Conservation (phyloP, 148 eudicot species). For the Vaccinium macrocarpon region DNA sequence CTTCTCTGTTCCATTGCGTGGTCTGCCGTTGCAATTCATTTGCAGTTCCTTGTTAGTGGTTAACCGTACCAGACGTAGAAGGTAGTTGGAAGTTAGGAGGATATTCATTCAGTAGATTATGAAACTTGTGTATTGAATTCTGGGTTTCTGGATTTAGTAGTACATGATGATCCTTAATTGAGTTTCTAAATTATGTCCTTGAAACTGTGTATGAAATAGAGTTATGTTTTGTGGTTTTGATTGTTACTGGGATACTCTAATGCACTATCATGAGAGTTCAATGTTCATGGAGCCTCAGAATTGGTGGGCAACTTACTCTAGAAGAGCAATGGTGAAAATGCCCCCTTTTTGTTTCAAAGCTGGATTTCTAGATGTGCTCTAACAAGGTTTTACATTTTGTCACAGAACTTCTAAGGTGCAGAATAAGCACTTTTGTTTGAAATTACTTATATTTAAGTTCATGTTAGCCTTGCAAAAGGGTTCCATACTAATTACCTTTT, state of each 20-base stretch:
- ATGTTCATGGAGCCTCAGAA: background rate
- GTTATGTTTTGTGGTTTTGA: background rate
- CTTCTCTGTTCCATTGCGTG: too few species aligned
- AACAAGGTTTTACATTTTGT: background rate
- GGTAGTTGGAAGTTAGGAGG: too few species aligned
- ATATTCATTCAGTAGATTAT: too few species aligned
- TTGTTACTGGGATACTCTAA: background rate
- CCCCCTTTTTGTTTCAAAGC: background rate
- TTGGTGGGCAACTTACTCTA: background rate
- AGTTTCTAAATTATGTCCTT: background rate
- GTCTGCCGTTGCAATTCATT: too few species aligned
- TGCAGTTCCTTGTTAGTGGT: too few species aligned
- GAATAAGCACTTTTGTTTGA: background rate
- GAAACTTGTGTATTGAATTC: too few species aligned
- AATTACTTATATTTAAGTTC: background rate
- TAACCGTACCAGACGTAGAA: too few species aligned
- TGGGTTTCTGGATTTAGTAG: too few species aligned
- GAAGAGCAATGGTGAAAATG: background rate
- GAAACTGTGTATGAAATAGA: background rate
- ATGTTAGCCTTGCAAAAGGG: background rate
- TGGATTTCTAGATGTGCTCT: background rate
- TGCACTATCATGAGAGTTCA: constrained; percentile 1
- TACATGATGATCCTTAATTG: background rate
- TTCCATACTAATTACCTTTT: background rate
- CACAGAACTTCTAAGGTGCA: background rate